Conservation (phyloP, 495 filamentous ascomycete genomes). For the Letharia lupina region DNA sequence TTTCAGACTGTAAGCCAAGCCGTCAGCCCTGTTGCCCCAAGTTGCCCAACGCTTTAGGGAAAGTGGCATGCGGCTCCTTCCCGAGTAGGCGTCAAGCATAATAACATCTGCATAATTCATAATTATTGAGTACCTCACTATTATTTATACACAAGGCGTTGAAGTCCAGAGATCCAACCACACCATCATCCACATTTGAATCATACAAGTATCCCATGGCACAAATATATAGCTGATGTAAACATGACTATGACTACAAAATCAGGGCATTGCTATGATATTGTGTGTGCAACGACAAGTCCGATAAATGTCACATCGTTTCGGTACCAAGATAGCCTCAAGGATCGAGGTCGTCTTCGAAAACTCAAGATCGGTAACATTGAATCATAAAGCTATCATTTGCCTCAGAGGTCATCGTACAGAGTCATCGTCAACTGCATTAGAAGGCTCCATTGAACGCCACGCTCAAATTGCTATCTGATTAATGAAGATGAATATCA, state of each 20-base stretch:
- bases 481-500: not conserved
- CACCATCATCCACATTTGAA: too few species aligned
- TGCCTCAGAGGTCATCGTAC: not conserved
- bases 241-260: too few species aligned
- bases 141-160: not conserved
- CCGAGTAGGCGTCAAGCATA: not conserved
- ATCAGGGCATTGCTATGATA: too few species aligned
- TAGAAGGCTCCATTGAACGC: not conserved
- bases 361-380: too few species aligned
- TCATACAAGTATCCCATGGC: too few species aligned
- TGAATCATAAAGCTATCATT: not conserved
- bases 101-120: not conserved
- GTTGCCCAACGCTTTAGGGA: not conserved
- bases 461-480: not conserved
- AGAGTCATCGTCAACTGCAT: not conserved
- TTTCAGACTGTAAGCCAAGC: not conserved
- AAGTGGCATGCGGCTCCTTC: constrained; percentile 3
- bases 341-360: not conserved
- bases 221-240: too few species aligned
- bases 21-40: not conserved
- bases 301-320: too few species aligned
- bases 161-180: too few species aligned
- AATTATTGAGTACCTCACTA: too few species aligned
- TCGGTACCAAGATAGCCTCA: not conserved
- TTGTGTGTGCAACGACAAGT: too few species aligned